phyloP scores from a whole-genome alignment of 2,329 filamentous ascomycete genomes.

The Microcyclospora tardicrescens region DNA sequence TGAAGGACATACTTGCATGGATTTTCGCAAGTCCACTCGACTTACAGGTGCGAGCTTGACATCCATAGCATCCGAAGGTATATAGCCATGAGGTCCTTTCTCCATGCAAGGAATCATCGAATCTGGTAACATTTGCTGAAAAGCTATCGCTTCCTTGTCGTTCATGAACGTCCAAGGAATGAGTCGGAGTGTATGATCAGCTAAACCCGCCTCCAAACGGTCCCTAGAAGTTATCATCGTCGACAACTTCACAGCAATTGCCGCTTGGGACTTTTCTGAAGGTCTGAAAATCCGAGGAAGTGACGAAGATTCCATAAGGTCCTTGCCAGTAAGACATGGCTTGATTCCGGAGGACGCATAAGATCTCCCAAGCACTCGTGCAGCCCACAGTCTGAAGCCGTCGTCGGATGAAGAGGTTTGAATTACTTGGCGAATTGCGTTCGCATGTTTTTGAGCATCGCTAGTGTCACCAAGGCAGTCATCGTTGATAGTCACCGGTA shows the following conservation, averaged over 20 bases:
- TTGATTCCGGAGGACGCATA: slow-evolving; percentile 44
- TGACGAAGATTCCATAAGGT: slow-evolving; percentile 3
- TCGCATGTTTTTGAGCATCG: slow-evolving; percentile 37
- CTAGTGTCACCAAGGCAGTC: slow-evolving; percentile 60
- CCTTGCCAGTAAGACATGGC: slow-evolving; percentile 2
- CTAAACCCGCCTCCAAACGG: slow-evolving; percentile 30
- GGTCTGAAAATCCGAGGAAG: no score
- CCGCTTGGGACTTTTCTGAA: slow-evolving; percentile 14
- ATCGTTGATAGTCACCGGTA: slow-evolving; percentile 42
- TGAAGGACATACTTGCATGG: slow-evolving; percentile 6
- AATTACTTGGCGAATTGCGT: slow-evolving; percentile 13
- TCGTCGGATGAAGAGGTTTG: slow-evolving; percentile 9
- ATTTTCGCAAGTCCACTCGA: slow-evolving; percentile 7
- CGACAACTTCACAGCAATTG: slow-evolving; percentile 24
- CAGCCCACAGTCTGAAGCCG: slow-evolving; percentile 59
- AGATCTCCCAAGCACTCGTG: slow-evolving; percentile 67
- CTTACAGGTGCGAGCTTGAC: neutral
- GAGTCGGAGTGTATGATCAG: slow-evolving; percentile 26
- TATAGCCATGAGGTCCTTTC: slow-evolving; percentile 15
- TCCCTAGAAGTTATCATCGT: slow-evolving; percentile 14
- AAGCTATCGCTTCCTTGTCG: slow-evolving; percentile 14
- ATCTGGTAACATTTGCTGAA: slow-evolving; percentile 18
- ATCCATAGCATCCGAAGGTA: slow-evolving; percentile 7
- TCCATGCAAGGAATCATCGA: slow-evolving; percentile 12
- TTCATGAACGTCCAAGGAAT: slow-evolving; percentile 10